These are phyloP conservation scores for Hypoxylon sp. DNA, from an alignment of 2,329 filamentous ascomycete genomes.

Conservation along the genomic window DNA sequence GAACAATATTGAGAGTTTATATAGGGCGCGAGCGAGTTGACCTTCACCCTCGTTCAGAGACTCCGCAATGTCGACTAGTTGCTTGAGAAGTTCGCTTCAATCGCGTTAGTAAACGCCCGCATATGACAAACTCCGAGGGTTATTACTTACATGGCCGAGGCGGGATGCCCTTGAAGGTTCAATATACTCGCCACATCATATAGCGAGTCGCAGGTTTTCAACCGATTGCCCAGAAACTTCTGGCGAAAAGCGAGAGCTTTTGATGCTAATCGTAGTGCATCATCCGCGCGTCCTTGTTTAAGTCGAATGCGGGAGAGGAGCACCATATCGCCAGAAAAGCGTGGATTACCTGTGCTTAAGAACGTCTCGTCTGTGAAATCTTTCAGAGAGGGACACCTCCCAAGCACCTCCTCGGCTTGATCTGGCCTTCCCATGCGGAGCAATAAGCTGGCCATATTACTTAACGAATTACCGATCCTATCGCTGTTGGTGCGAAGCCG, in stretches of 20 bases:
- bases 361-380: constrained; percentile 55
- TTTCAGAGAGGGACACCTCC: constrained; percentile 51
- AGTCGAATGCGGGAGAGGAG: constrained; percentile 47
- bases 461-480: constrained; percentile 55
- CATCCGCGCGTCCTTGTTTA: constrained; percentile 38
- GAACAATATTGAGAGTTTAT: constrained; percentile 41
- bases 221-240: constrained; percentile 44
- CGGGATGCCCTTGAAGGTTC: constrained; percentile 28
- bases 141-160: constrained; percentile 44
- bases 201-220: background rate
- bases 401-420: constrained; percentile 53
- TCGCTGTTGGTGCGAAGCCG: constrained; percentile 22
- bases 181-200: no score
- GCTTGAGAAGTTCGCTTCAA: constrained; percentile 36
- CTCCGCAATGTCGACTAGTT: constrained; percentile 44
- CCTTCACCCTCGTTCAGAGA: constrained; percentile 45
- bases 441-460: constrained; percentile 54
- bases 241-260: constrained; percentile 45
- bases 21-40: constrained; percentile 44
- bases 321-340: constrained; percentile 48
- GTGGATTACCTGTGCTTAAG: constrained; percentile 49
- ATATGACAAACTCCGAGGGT: background rate
- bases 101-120: background rate
- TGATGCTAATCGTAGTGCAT: constrained; percentile 43
- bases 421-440: constrained; percentile 52